Conservation (phyloP, 169 alveolate genomes). For the Pseudocohnilembus persalinus region DNA sequence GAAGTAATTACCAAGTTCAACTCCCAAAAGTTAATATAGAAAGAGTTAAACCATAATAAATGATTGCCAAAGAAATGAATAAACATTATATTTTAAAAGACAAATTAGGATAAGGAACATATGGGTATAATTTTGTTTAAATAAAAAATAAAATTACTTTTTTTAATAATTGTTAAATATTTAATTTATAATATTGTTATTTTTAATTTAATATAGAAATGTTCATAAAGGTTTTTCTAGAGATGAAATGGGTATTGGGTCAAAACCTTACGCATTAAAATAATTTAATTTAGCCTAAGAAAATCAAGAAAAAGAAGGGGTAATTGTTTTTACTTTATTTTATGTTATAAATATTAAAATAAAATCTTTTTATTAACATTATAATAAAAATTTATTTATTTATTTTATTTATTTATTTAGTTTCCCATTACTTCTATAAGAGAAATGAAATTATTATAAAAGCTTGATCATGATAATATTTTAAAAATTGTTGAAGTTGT, state of each 20-base stretch:
- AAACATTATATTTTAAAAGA: background rate
- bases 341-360: background rate
- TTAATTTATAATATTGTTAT: too few species aligned
- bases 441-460: constrained; percentile 48
- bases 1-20: background rate
- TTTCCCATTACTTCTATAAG: constrained; percentile 36
- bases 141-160: too few species aligned
- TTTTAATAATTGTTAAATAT: background rate
- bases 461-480: constrained; percentile 46
- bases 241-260: background rate
- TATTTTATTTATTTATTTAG: background rate
- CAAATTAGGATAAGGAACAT: constrained; percentile 26
- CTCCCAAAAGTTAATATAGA: background rate
- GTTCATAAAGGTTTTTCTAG: constrained; percentile 2
- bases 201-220: background rate
- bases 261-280: constrained; percentile 7
- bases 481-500: constrained; percentile 42
- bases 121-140: constrained; percentile 7
- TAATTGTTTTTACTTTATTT: background rate
- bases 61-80: constrained; percentile 4
- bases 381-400: background rate
- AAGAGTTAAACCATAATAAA: constrained; percentile 9
- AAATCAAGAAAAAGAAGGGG: constrained; percentile 27
- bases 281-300: constrained; percentile 11
- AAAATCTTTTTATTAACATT: background rate